Evolutionary conservation across 306 rosid species (phyloP).

Genomic region (Carpinus fangiana): DNA sequence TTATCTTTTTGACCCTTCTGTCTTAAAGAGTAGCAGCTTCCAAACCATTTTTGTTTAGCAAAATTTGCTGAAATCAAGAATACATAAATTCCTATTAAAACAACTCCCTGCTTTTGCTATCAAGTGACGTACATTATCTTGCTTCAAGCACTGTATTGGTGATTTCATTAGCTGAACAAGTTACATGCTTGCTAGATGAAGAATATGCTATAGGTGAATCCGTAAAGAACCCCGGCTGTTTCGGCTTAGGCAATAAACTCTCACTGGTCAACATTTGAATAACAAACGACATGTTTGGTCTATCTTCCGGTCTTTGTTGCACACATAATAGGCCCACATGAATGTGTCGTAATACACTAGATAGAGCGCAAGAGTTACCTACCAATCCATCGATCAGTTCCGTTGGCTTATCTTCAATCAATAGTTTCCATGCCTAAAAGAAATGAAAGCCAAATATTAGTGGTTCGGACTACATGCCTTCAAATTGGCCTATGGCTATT

Average conservation of each 20-base stretch:
- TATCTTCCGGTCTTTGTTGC: slow-evolving; percentile 47
- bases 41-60: slow-evolving; percentile 8
- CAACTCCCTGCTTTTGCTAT: not conserved
- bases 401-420: slow-evolving; percentile 23
- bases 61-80: not conserved
- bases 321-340: slow-evolving; percentile 58
- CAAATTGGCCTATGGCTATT: not conserved
- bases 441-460: not conserved
- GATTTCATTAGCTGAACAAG: slow-evolving; percentile 28
- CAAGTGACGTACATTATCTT: slow-evolving; percentile 10
- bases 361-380: not conserved
- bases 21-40: not conserved
- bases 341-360: slow-evolving; percentile 38
- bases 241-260: slow-evolving; percentile 40
- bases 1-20: not conserved
- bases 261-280: slow-evolving; percentile 49
- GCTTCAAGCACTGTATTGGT: slow-evolving; percentile 31
- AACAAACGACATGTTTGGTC: slow-evolving; percentile 59
- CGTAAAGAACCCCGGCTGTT: slow-evolving; percentile 44
- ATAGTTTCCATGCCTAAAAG: slow-evolving; percentile 33
- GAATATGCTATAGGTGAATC: slow-evolving; percentile 14
- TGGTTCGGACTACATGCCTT: not conserved
- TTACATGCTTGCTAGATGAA: slow-evolving; percentile 8
- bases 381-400: slow-evolving; percentile 27
- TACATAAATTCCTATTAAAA: not conserved